Conservation (phyloP, 495 filamentous ascomycete genomes). For the Penicillium crystallinum region DNA sequence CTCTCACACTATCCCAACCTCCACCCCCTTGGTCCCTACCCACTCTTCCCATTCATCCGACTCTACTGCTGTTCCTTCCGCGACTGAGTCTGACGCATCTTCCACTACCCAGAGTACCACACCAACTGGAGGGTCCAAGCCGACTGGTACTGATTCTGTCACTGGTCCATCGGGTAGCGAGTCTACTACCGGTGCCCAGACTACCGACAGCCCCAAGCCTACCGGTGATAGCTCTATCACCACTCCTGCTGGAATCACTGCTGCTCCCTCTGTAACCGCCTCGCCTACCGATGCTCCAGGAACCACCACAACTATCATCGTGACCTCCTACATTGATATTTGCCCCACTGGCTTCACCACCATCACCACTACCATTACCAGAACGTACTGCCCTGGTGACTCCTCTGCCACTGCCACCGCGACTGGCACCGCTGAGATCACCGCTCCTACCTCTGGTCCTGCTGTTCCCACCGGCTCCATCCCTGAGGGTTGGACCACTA, state of each 20-base stretch:
- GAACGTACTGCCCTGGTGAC: slow-evolving; percentile 34
- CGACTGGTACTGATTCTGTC: neutral
- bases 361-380: slow-evolving; percentile 37
- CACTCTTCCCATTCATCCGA: neutral
- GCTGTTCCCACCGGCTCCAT: slow-evolving; percentile 21
- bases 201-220: neutral
- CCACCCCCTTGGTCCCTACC: neutral
- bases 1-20: slow-evolving; percentile 3
- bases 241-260: slow-evolving; percentile 28
- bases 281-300: slow-evolving; percentile 27
- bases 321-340: slow-evolving; percentile 40
- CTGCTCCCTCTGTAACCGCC: slow-evolving; percentile 39
- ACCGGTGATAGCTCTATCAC: slow-evolving; percentile 10
- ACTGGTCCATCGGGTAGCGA: neutral
- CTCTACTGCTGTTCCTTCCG: neutral
- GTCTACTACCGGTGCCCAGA: neutral
- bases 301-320: slow-evolving; percentile 35
- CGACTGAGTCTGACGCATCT: neutral
- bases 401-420: slow-evolving; percentile 26
- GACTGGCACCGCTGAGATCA: slow-evolving; percentile 15
- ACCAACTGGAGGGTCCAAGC: neutral
- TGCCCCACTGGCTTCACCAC: slow-evolving; percentile 45
- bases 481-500: slow-evolving; percentile 44
- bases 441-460: slow-evolving; percentile 10
- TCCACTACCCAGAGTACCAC: neutral